Conservation (phyloP, 1,284 basidiomycete species). For the Coriolopsis trogii region DNA sequence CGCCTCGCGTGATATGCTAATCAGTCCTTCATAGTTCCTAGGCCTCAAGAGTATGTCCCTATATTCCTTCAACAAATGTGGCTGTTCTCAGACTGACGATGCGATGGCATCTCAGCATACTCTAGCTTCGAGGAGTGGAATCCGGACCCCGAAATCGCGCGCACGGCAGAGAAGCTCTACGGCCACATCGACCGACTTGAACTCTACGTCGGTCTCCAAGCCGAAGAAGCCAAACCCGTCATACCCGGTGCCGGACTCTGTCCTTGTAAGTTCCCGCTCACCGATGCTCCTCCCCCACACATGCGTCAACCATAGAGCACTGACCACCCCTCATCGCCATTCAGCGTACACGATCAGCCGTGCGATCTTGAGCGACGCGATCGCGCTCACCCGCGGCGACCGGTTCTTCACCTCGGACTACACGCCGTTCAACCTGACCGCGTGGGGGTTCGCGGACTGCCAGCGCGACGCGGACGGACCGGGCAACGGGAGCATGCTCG, state of each 20-base stretch:
- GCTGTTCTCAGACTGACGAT: no score
- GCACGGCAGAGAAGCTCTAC: conserved; percentile 77
- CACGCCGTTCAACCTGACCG: conserved; percentile 79
- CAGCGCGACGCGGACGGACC: conserved; percentile 68
- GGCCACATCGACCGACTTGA: conserved; percentile 80
- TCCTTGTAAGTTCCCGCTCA: conserved; percentile 70
- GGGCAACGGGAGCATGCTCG: conserved; percentile 76
- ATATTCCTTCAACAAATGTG: no score
- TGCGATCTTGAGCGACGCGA: conserved; percentile 88
- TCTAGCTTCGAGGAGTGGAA: conserved; percentile 84
- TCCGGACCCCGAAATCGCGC: conserved; percentile 68
- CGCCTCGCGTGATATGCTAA: no score
- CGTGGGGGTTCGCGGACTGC: conserved; percentile 82
- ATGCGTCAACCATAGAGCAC: background rate
- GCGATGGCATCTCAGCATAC: conserved; percentile 48
- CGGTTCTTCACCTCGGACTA: conserved; percentile 84
- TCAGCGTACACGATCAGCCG: conserved; percentile 83
- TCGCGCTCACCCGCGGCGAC: conserved; percentile 82
- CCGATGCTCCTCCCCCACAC: no score
- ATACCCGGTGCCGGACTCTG: conserved; percentile 81
- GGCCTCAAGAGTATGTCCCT: conserved; percentile 66
- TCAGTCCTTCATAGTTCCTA: conserved; percentile 50
- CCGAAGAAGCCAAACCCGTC: conserved; percentile 74
- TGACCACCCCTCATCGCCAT: background rate
- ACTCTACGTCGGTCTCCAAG: conserved; percentile 73